phyloP scores from a whole-genome alignment of 768 basidiomycete species.

The Pleurotus pulmonarius region DNA sequence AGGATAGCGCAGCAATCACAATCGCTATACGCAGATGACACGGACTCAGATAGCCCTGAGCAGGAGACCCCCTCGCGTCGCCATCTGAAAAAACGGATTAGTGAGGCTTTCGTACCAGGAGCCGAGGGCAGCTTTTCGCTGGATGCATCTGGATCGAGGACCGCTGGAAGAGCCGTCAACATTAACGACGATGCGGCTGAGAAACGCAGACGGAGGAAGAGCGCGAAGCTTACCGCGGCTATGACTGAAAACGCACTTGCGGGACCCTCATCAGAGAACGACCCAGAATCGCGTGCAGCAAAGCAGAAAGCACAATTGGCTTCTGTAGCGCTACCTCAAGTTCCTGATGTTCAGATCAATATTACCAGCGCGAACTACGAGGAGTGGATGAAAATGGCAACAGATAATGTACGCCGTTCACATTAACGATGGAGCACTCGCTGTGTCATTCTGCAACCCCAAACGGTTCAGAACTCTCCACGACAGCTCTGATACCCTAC shows the following conservation, averaged over 20 bases:
- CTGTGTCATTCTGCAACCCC: too few relatives aligned
- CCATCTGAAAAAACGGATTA: slow-evolving; percentile 53
- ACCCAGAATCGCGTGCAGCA: slow-evolving; percentile 35
- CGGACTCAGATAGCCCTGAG: slow-evolving; percentile 35
- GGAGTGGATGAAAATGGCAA: slow-evolving; percentile 99
- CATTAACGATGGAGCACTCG: background rate
- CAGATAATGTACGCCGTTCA: slow-evolving; percentile 77
- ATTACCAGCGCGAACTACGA: slow-evolving; percentile 94
- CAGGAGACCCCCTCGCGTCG: slow-evolving; percentile 35
- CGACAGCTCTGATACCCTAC: too few relatives aligned
- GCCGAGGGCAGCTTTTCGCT: slow-evolving; percentile 36
- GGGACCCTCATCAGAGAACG: slow-evolving; percentile 57
- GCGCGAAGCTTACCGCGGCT: slow-evolving; percentile 47
- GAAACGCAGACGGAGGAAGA: slow-evolving; percentile 79
- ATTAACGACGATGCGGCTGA: slow-evolving; percentile 87
- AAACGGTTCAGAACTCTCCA: too few relatives aligned
- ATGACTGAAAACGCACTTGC: slow-evolving; percentile 54
- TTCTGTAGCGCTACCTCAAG: slow-evolving; percentile 55
- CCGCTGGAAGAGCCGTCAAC: slow-evolving; percentile 45
- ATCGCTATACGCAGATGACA: slow-evolving; percentile 27
- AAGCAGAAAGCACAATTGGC: slow-evolving; percentile 61
- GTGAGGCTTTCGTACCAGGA: slow-evolving; percentile 50
- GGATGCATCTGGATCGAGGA: slow-evolving; percentile 31
- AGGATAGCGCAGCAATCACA: slow-evolving; percentile 30
- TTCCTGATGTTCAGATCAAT: slow-evolving; percentile 65